These are phyloP conservation scores for Mortierella sp. DNA, from an alignment of 371 early-diverging fungal genomes.

Conservation along the genomic window DNA sequence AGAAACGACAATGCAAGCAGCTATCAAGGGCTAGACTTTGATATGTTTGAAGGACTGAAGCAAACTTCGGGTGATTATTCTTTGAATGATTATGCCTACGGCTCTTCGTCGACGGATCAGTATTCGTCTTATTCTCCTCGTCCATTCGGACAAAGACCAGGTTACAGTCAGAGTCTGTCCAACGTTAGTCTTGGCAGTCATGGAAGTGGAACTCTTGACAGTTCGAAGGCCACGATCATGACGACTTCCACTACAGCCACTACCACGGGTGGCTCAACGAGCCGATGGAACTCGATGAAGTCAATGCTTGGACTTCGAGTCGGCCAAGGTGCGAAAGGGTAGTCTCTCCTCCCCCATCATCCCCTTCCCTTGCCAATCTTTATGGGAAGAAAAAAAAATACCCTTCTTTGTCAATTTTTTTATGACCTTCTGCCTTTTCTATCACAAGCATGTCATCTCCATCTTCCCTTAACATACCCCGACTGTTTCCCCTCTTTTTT, in stretches of 20 bases:
- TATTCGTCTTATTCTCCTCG: not conserved
- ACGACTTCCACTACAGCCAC: not conserved
- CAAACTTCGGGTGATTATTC: too few species aligned
- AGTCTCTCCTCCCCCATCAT: too few species aligned
- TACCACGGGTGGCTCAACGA: not conserved
- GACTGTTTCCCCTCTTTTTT: too few species aligned
- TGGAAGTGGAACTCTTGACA: not conserved
- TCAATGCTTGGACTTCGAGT: slow-evolving; percentile 18
- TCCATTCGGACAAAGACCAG: not conserved
- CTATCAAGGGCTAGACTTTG: too few species aligned
- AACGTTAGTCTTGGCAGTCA: slow-evolving; percentile 15
- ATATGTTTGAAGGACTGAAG: too few species aligned
- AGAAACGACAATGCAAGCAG: too few species aligned
- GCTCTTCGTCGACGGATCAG: not conserved
- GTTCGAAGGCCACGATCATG: not conserved
- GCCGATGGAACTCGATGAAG: slow-evolving; percentile 18
- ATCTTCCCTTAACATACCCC: too few species aligned
- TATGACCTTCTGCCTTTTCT: not conserved
- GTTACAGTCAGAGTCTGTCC: slow-evolving; percentile 26
- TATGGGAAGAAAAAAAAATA: too few species aligned
- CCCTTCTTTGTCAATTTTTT: not conserved
- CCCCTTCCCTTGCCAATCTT: too few species aligned
- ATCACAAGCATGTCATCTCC: too few species aligned
- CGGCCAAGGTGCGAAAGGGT: not conserved
- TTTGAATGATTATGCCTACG: not conserved